Percentiles rank a stretch among this genome's conserved stretches.
phyloP scores from a whole-genome alignment of 768 basidiomycete species.

The Psilocybe cyanescens region DNA sequence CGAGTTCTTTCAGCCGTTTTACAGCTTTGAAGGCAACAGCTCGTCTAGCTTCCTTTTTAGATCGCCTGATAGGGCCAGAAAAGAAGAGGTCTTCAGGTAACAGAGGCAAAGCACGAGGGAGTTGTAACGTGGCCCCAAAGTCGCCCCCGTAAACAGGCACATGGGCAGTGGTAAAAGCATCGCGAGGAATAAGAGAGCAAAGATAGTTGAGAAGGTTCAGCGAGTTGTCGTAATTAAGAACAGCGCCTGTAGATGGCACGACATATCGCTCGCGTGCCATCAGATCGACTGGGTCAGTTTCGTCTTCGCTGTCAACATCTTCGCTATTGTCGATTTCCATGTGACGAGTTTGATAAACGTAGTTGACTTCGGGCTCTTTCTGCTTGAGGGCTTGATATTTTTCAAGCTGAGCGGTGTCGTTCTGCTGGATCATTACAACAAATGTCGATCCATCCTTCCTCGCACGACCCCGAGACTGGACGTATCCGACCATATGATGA shows the following conservation, averaged over 20 bases:
- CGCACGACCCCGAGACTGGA: slow-evolving; percentile 89
- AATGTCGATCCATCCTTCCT: slow-evolving; percentile 78
- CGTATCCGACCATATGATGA: slow-evolving; percentile 83
- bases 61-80: slow-evolving; percentile 58
- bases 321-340: slow-evolving; percentile 34
- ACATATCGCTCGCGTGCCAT: slow-evolving; percentile 73
- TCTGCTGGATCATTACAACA: slow-evolving; percentile 77
- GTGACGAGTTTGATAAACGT: slow-evolving; percentile 61
- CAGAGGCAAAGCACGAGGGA: slow-evolving; percentile 73
- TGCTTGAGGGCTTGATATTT: slow-evolving; percentile 62
- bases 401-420: slow-evolving; percentile 53
- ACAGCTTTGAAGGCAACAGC: slow-evolving; percentile 84
- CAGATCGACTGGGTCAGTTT: slow-evolving; percentile 56
- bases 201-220: slow-evolving; percentile 72
- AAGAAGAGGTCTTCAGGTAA: slow-evolving; percentile 55
- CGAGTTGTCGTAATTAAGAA: slow-evolving; percentile 79
- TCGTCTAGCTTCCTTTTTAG: slow-evolving; percentile 84
- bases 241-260: slow-evolving; percentile 72
- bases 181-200: slow-evolving; percentile 78
- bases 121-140: slow-evolving; percentile 57
- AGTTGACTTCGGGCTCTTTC: slow-evolving; percentile 67
- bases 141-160: slow-evolving; percentile 66
- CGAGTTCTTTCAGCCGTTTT: slow-evolving; percentile 64
- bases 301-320: slow-evolving; percentile 47
- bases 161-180: slow-evolving; percentile 65